Base-by-base conservation (phyloP, 352 stramenopile species). In the Phytophthora hibernalis region DNA sequence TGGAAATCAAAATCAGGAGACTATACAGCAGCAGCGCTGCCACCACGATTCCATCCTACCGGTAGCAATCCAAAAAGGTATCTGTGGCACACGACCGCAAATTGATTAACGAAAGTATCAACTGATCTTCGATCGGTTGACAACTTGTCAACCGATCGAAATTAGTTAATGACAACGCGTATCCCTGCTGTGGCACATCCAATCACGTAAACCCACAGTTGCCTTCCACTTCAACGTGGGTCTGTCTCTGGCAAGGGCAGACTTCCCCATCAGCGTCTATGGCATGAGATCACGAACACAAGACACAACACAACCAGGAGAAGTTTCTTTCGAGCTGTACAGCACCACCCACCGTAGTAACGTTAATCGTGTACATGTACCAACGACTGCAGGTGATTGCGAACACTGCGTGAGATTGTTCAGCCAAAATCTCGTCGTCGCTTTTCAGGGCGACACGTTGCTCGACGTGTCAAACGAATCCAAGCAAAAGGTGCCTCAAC, bases 141-240 rank as follows among this genome's bases (percentile, higher is more conserved):
- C n/a, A n/a, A n/a, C n/a, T n/a, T n/a, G n/a, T n/a, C n/a, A n/a
- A n/a, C n/a, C n/a, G n/a, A n/a, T n/a, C n/a, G n/a, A n/a, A n/a
- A n/a, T n/a, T n/a, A n/a, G n/a, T n/a, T n/a, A n/a, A n/a, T 70
- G 54, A 65, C 54, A 65, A 35, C 45, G 61, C 54, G 54, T 65
- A 43, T 65, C 61, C 10, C 43, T 50, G 16, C 65, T n/a, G 24
- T 21, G 9, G 54, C 61, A 49, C 59, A 50, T 50, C 43, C 43
- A 50, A 50, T 50, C 43, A 30, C 6, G 20, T 54, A 44, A 59
- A 65, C 47, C 54, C 45, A 33, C 54, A 70, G 40, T 54, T 58
- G 61, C 11, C 21, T 12, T 22, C 20, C 61, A 38, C 54, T 70
- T 70, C 61, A 65, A 70, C 26, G 20, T 53, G 61, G n/a, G 52